These are phyloP conservation scores for Cryptococcus hybrid DNA, from an alignment of 1,284 basidiomycete species.

Conservation along the genomic window DNA sequence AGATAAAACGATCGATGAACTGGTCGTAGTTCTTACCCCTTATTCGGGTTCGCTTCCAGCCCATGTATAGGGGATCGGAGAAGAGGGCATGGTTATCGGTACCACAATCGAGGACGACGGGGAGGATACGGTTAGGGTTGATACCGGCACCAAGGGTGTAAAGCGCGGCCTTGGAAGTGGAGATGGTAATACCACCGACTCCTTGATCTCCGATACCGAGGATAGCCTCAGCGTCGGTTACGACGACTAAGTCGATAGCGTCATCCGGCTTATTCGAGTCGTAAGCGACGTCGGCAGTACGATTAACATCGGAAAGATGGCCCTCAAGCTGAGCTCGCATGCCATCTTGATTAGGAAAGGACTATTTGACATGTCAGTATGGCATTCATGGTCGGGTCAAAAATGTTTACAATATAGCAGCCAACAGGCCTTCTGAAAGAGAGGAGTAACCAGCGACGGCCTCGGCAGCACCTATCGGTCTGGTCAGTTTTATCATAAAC, in stretches of 20 bases:
- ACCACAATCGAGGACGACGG: conserved; percentile 70
- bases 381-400: not conserved
- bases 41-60: conserved; percentile 52
- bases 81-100: conserved; percentile 63
- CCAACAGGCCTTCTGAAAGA: conserved; percentile 64
- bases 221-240: conserved; percentile 78
- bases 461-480: conserved; percentile 38
- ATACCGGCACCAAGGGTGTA: conserved; percentile 81
- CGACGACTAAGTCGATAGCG: conserved; percentile 65
- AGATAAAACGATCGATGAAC: conserved; percentile 53
- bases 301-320: conserved; percentile 48
- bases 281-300: conserved; percentile 65
- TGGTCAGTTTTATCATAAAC: not conserved
- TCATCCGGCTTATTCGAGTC: conserved; percentile 62
- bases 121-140: conserved; percentile 64
- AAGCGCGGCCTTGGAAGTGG: conserved; percentile 74
- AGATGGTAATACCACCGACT: conserved; percentile 59
- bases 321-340: conserved; percentile 59
- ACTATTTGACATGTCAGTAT: conserved; percentile 19
- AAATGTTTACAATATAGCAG: conserved; percentile 36
- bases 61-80: conserved; percentile 50
- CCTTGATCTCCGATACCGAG: conserved; percentile 63
- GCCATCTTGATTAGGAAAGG: conserved; percentile 62
- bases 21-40: conserved; percentile 51
- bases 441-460: conserved; percentile 73